Conservation (phyloP, 495 filamentous ascomycete species). For the Lophiotrema nucula region DNA sequence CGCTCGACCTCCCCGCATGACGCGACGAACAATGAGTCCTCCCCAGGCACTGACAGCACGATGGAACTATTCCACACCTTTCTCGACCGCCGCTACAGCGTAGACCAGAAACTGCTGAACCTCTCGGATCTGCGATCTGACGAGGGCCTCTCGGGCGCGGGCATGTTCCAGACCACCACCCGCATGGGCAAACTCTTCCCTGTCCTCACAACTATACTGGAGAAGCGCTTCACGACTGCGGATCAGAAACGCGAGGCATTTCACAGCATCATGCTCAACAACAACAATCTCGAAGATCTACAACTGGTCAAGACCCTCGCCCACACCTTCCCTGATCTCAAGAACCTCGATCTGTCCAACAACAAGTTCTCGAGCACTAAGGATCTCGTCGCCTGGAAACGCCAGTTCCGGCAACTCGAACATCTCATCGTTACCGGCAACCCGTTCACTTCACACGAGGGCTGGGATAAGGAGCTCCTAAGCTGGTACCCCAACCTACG, state of each 20-base stretch:
- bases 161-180: slow-evolving; percentile 68
- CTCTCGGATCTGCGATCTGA: slow-evolving; percentile 74
- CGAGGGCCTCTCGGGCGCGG: slow-evolving; percentile 62
- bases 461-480: slow-evolving; percentile 67
- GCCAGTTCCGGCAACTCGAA: slow-evolving; percentile 72
- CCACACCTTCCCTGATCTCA: slow-evolving; percentile 72
- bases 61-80: slow-evolving; percentile 52
- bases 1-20: slow-evolving; percentile 33
- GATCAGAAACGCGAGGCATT: slow-evolving; percentile 70
- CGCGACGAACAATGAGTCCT: not conserved
- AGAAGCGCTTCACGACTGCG: slow-evolving; percentile 63
- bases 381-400: slow-evolving; percentile 64
- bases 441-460: slow-evolving; percentile 61
- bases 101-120: slow-evolving; percentile 68
- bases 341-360: slow-evolving; percentile 79
- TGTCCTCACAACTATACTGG: slow-evolving; percentile 79
- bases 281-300: slow-evolving; percentile 72
- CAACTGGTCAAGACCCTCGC: slow-evolving; percentile 67
- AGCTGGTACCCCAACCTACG: slow-evolving; percentile 78
- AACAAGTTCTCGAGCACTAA: slow-evolving; percentile 68
- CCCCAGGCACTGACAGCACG: slow-evolving; percentile 42
- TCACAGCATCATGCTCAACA: slow-evolving; percentile 70
- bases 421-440: slow-evolving; percentile 76
- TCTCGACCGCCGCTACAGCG: slow-evolving; percentile 70
- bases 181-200: slow-evolving; percentile 87